Evolutionary conservation across 345 rosid genomes (phyloP), one percentile per base, ranked within the genome.

Genomic region (Populus nigra): DNA sequence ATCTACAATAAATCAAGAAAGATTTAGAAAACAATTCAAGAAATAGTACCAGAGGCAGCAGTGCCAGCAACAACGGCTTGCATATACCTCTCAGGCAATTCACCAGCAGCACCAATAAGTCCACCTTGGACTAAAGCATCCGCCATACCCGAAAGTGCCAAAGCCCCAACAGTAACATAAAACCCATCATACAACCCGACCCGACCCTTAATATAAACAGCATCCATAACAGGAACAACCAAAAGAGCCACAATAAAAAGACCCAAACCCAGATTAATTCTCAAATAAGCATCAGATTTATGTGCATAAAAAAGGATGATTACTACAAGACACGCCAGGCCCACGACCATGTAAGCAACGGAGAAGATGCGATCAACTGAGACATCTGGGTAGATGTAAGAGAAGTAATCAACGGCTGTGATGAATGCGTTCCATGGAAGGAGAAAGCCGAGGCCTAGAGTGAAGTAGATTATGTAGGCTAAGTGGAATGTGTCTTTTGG

Each of bases 381-480:
- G 74, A 87, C 90, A 29, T 89, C 93, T 0, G 99, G 99, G 78
- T 93, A 96, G 85, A 93, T 88, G 87, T 87, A 90, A 78, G 93
- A 82, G 88, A 96, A 96, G 92, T 92, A 96, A 78, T 96, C 99
- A 80, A 93, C 97, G 86, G 97, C 97, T 47, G 99, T 96, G 87
- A 96, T 92, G 93, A 91, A 96, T 57, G 97, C 82, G 90, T 96
- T 96, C 99, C 99, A 93, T n/a, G 99, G 99, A 84, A 96, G 93
- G 70, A 96, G 94, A 59, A 76, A 92, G 55, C 99, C 97, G 12
- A 90, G 73, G 29, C 99, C 97, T 33, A 96, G 84, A 0, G 92
- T 86, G 84, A 96, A 96, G 95, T 93, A 86, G 87, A 92, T 89
- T 41, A 88, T 85, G 88, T 96, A 96, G 33, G 94, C 97, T 3